These are phyloP conservation scores for Hypoxylon sp. DNA, from an alignment of 2,329 filamentous ascomycete species.

Conservation along the genomic window DNA sequence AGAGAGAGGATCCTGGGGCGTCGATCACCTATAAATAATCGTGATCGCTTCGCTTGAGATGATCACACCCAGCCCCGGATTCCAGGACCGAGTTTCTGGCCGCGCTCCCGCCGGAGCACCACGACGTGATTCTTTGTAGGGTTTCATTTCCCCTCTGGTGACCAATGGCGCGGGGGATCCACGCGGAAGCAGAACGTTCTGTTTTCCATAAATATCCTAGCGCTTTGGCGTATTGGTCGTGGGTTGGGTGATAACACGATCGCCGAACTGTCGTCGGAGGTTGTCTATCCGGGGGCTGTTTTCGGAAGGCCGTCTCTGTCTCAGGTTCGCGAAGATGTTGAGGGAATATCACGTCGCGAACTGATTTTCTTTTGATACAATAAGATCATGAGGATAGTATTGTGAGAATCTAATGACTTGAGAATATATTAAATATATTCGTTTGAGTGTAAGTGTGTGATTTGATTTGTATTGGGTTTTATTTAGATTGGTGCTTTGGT, in stretches of 20 bases:
- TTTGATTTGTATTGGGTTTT: background rate
- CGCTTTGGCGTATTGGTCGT: slow-evolving; percentile 22
- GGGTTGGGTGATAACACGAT: slow-evolving; percentile 31
- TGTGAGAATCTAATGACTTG: slow-evolving; percentile 16
- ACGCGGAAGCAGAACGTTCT: slow-evolving; percentile 14
- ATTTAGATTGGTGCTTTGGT: slow-evolving; percentile 1
- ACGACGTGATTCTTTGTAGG: background rate
- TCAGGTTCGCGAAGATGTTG: no score
- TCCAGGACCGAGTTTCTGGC: background rate
- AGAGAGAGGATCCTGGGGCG: no score
- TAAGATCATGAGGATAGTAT: no score
- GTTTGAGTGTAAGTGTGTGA: background rate
- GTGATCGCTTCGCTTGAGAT: background rate
- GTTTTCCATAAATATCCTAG: slow-evolving; percentile 23
- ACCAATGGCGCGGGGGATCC: slow-evolving; percentile 3
- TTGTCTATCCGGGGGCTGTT: slow-evolving; percentile 38
- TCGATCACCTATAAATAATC: slow-evolving; percentile 19
- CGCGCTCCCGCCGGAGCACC: no score
- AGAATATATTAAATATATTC: slow-evolving; percentile 24
- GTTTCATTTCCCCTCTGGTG: slow-evolving; percentile 27
- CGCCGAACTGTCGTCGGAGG: slow-evolving; percentile 36
- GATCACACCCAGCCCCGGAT: slow-evolving; percentile 7
- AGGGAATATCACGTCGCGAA: no score
- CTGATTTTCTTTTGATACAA: no score
- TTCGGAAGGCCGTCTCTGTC: slow-evolving; percentile 39